Conservation (phyloP, 208 protist genomes). For the Acanthamoeba castellanii region DNA sequence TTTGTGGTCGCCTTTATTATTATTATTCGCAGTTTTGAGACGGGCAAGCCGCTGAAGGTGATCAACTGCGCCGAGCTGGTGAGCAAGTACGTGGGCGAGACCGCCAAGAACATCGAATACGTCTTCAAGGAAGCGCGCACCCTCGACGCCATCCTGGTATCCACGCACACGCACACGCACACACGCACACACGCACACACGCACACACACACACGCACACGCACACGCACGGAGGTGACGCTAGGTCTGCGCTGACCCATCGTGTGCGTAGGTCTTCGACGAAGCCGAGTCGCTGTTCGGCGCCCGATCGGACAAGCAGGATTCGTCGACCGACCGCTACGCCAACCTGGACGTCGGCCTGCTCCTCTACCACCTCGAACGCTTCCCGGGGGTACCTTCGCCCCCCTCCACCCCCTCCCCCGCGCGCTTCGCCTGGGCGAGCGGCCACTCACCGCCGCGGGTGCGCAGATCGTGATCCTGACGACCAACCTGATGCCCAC, state of each 20-base stretch:
- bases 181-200: too few relatives aligned
- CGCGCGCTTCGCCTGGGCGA: too few relatives aligned
- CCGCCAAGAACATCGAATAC: slow-evolving; percentile 82
- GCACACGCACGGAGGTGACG: too few relatives aligned
- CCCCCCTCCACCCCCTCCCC: too few relatives aligned
- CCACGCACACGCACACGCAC: slow-evolving; percentile 34
- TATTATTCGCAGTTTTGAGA: neutral
- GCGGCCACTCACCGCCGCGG: too few relatives aligned
- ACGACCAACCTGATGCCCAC: slow-evolving; percentile 28
- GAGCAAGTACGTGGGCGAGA: slow-evolving; percentile 82
- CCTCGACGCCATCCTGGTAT: slow-evolving; percentile 82
- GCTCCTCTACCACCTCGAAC: slow-evolving; percentile 28
- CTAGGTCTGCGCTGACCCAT: too few relatives aligned
- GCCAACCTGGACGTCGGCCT: slow-evolving; percentile 38
- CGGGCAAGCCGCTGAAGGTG: neutral
- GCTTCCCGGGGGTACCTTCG: neutral
- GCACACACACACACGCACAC: too few relatives aligned
- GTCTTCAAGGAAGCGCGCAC: slow-evolving; percentile 79
- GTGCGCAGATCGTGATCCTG: slow-evolving; percentile 6
- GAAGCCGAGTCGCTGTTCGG: slow-evolving; percentile 15
- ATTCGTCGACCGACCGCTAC: slow-evolving; percentile 37
- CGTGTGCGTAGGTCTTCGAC: neutral
- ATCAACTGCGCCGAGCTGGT: slow-evolving; percentile 62
- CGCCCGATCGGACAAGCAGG: neutral
- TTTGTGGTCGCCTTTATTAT: too few relatives aligned